phyloP scores from a whole-genome alignment of 2,329 filamentous ascomycete species.

The Epichloe brachyelytri region DNA sequence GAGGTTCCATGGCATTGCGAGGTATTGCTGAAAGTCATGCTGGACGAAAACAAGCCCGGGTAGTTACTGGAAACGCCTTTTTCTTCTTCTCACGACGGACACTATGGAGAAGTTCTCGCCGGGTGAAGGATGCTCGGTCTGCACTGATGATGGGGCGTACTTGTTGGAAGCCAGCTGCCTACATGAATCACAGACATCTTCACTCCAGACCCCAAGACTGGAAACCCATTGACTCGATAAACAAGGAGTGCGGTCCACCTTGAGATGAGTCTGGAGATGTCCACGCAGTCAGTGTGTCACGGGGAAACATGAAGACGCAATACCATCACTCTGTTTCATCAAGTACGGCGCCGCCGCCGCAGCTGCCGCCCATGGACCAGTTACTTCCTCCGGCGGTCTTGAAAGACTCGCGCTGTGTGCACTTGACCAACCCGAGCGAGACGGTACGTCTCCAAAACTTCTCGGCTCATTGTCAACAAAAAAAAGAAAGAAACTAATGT shows the following conservation, averaged over 20 bases:
- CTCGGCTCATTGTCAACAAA: no score
- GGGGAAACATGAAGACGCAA: not conserved
- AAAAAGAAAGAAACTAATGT: not conserved
- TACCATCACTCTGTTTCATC: not conserved
- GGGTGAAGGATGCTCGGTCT: no score
- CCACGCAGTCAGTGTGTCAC: not conserved
- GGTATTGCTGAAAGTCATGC: not conserved
- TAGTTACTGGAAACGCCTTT: not conserved
- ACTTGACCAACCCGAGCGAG: slow-evolving; percentile 13
- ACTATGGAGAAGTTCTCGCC: no score
- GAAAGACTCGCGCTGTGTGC: slow-evolving; percentile 6
- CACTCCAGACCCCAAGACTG: no score
- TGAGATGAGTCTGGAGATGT: no score
- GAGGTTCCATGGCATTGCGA: not conserved
- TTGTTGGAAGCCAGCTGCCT: no score
- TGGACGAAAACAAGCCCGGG: not conserved
- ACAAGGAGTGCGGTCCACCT: no score
- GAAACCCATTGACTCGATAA: no score
- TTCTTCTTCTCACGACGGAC: no score
- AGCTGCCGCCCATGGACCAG: not conserved
- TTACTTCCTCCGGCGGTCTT: slow-evolving; percentile 7
- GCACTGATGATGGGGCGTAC: no score
- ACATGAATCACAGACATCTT: no score
- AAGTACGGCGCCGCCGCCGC: not conserved
- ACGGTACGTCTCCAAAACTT: slow-evolving; percentile 12